Evolutionary conservation across 1,284 basidiomycete genomes (phyloP).

Genomic region (Peniophora sp.): DNA sequence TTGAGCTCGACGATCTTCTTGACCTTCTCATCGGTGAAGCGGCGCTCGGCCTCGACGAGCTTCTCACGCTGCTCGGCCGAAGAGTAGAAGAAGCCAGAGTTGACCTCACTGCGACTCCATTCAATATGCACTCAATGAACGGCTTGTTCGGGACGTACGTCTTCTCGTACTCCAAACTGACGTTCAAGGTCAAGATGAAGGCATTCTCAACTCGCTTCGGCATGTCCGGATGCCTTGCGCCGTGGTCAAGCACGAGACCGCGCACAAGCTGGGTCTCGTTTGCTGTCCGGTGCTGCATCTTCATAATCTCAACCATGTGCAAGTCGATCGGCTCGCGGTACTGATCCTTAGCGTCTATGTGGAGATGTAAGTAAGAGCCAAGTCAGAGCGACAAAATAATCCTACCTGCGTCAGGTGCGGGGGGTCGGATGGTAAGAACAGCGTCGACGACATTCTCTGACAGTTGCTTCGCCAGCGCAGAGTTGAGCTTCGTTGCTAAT

Average conservation of each 20-base stretch:
- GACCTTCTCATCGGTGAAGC: slow-evolving; percentile 91
- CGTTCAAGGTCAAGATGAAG: slow-evolving; percentile 93
- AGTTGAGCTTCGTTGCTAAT: slow-evolving; percentile 88
- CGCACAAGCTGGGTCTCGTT: slow-evolving; percentile 97
- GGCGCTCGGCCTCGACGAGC: slow-evolving; percentile 94
- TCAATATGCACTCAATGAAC: slow-evolving; percentile 3
- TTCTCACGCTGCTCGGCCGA: slow-evolving; percentile 98
- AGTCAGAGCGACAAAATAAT: slow-evolving; percentile 10
- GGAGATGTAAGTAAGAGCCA: slow-evolving; percentile 6
- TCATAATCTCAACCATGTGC: slow-evolving; percentile 99
- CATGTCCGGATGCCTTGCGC: slow-evolving; percentile 98
- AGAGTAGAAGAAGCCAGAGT: slow-evolving; percentile 99
- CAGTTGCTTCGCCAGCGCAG: slow-evolving; percentile 80
- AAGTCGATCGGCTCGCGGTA: slow-evolving; percentile 90
- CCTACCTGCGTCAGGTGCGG: slow-evolving; percentile 51
- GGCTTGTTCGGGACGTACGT: slow-evolving; percentile 61
- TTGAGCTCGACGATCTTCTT: slow-evolving; percentile 98
- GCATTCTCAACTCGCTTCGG: slow-evolving; percentile 97
- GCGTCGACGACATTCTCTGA: slow-evolving; percentile 94
- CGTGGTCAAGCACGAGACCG: slow-evolving; percentile 93
- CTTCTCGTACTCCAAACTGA: slow-evolving; percentile 98
- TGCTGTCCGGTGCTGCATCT: slow-evolving; percentile 99
- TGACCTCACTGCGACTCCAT: slow-evolving; percentile 74
- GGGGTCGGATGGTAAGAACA: slow-evolving; percentile 82
- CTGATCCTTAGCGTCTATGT: slow-evolving; percentile 50